Evolutionary conservation across 108 stramenopile species (phyloP).

Genomic region (Cyclotella kingstonii): DNA sequence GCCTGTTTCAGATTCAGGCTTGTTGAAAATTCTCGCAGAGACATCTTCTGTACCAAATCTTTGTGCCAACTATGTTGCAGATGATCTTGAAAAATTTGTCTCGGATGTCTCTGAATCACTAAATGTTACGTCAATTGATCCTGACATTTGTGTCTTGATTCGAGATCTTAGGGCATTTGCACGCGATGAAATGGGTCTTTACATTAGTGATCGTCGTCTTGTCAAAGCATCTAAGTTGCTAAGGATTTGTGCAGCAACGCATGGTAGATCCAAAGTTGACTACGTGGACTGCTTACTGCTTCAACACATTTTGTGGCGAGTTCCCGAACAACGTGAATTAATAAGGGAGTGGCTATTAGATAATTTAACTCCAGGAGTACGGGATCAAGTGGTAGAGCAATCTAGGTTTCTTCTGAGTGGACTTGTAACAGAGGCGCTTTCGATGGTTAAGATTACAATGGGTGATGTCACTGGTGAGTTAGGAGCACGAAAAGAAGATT

Average conservation of each 20-base stretch:
- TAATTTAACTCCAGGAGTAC: slow-evolving; percentile 50
- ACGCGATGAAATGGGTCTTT: slow-evolving; percentile 49
- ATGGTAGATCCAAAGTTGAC: slow-evolving; percentile 59
- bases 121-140: slow-evolving; percentile 33
- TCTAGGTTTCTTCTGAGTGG: slow-evolving; percentile 57
- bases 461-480: slow-evolving; percentile 56
- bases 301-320: slow-evolving; percentile 62
- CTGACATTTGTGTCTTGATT: slow-evolving; percentile 50
- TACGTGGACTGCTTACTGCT: slow-evolving; percentile 61
- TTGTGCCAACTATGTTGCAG: slow-evolving; percentile 9
- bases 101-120: slow-evolving; percentile 34
- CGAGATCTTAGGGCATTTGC: slow-evolving; percentile 50
- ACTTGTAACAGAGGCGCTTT: slow-evolving; percentile 46
- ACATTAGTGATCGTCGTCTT: slow-evolving; percentile 68
- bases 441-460: slow-evolving; percentile 50
- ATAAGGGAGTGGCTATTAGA: slow-evolving; percentile 67
- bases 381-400: slow-evolving; percentile 20
- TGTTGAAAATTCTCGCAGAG: slow-evolving; percentile 51
- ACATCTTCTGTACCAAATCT: slow-evolving; percentile 8
- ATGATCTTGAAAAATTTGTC: slow-evolving; percentile 39
- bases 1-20: slow-evolving; percentile 68
- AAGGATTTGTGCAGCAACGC: slow-evolving; percentile 59
- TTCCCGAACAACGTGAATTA: slow-evolving; percentile 47
- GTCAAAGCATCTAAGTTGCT: slow-evolving; percentile 59
- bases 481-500: slow-evolving; percentile 56